Evolutionary conservation across 2,329 filamentous ascomycete species (phyloP), one percentile per base, ranked within the genome.

Genomic region (Beauveria australis): DNA sequence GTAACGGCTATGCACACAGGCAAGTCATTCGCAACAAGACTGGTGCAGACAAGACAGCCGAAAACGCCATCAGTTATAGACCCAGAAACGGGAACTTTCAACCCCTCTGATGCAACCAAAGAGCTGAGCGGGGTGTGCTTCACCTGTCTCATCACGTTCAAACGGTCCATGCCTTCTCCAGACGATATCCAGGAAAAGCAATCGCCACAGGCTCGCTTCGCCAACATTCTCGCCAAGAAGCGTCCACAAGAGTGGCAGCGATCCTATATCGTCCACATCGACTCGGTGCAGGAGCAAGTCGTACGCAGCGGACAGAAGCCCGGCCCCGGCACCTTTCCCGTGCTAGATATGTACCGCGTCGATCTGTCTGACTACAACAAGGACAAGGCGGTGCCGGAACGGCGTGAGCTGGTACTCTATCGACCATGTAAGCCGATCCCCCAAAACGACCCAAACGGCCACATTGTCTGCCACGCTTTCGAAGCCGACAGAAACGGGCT

Each of bases 401-500:
- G 76, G 6, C 74, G 78, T 19, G 78, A 84, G 64, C 69, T 83
- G 8, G 64, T 82, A 1, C 64, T 80, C 6, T 83, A 84, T 63
- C 77, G 79, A 0, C 73, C 81, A 2, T 69, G 78, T 1, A 71
- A 72, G 53, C 78, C 79, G 0, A 68, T 82, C 2, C 71, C 76
- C 0, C 63, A 60, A 3, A 69, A 74, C 3, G 71, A 77, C 22
- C 67, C 73, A 6, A 79, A 81, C 62, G 71, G 70, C 9, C 80
- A 83, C 64, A 71, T 81, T 8, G 67, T 76, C 1, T 75, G 74
- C 22, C 81, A 83, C 64, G 79, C 80, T 0, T 83, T 75, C 63
- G 78, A 76, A 53, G 77, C 78, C 0, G 81, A 84, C 62, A 73
- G 80, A n/a, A 84, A 83, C 60, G 78, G 80, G 1, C 67, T 83